Percentiles rank a stretch among this genome's conserved stretches.
phyloP scores from a whole-genome alignment of 495 filamentous ascomycete genomes.

The Aspergillus sparsus region DNA sequence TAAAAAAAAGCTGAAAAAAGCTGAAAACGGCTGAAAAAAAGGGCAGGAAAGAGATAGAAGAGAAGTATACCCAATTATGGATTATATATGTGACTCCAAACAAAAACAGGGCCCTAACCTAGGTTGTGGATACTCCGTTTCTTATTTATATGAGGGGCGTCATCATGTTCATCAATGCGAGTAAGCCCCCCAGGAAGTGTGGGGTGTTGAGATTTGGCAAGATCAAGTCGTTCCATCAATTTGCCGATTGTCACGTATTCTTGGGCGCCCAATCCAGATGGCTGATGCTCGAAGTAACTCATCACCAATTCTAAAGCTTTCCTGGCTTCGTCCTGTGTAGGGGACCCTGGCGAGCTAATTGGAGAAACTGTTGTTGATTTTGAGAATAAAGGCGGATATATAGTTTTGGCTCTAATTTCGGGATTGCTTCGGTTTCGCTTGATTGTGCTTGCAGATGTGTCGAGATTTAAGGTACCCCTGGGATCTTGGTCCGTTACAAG shows the following conservation, averaged over 20 bases:
- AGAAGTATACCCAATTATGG: background rate
- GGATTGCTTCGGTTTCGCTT: slow-evolving; percentile 49
- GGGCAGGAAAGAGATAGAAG: background rate
- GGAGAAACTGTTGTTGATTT: slow-evolving; percentile 44
- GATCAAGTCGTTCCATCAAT: slow-evolving; percentile 82
- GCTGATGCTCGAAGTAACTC: slow-evolving; percentile 78
- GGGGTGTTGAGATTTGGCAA: slow-evolving; percentile 58
- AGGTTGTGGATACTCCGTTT: slow-evolving; percentile 59
- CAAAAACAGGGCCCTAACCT: slow-evolving; percentile 18
- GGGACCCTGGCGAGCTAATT: slow-evolving; percentile 53
- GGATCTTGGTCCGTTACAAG: slow-evolving; percentile 53
- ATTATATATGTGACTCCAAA: background rate
- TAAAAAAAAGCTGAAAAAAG: slow-evolving; percentile 13
- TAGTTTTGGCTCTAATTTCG: slow-evolving; percentile 47
- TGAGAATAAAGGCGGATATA: slow-evolving; percentile 48
- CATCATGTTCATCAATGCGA: slow-evolving; percentile 58
- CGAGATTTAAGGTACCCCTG: slow-evolving; percentile 19
- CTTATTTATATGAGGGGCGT: slow-evolving; percentile 40
- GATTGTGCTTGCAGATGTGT: slow-evolving; percentile 36
- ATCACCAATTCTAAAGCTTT: slow-evolving; percentile 83
- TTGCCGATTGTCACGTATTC: slow-evolving; percentile 83
- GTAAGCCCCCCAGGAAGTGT: slow-evolving; percentile 67
- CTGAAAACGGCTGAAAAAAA: slow-evolving; percentile 18
- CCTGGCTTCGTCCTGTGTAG: slow-evolving; percentile 87
- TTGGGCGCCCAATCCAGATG: slow-evolving; percentile 66